Evolutionary conservation across 139 green algal species (phyloP).

Genomic region (Chlorella sp.): DNA sequence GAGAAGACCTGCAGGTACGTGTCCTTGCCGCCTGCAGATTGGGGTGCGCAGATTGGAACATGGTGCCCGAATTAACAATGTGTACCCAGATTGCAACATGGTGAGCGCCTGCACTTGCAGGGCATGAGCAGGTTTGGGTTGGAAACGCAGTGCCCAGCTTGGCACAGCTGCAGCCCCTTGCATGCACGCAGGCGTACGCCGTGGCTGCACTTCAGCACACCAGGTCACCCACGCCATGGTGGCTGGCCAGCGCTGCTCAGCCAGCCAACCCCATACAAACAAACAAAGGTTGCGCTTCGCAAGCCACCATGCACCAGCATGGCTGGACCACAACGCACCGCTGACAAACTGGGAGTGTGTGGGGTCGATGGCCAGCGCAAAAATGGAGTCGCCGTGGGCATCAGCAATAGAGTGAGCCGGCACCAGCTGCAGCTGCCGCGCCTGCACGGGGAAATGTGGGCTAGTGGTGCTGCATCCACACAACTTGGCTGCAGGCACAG

Average conservation of each 20-base stretch:
- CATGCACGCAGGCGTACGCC: too few relatives aligned
- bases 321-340: background rate
- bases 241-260: too few relatives aligned
- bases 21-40: conserved; percentile 32
- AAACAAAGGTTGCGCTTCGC: too few relatives aligned
- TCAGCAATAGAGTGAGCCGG: conserved; percentile 5
- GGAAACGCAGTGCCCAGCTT: too few relatives aligned
- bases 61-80: too few relatives aligned
- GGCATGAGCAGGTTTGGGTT: background rate
- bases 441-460: background rate
- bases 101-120: background rate
- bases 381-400: conserved; percentile 49
- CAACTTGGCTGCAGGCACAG: too few relatives aligned
- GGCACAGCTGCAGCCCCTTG: too few relatives aligned
- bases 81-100: background rate
- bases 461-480: background rate
- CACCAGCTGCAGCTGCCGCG: conserved; percentile 18
- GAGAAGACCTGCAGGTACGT: conserved; percentile 33
- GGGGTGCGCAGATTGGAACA: background rate
- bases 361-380: conserved; percentile 54
- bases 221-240: too few relatives aligned
- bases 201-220: too few relatives aligned
- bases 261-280: background rate
- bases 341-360: conserved; percentile 39
- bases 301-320: background rate